Evolutionary conservation across 2,329 filamentous ascomycete genomes (phyloP).

Genomic region (Neonectria magnoliae): DNA sequence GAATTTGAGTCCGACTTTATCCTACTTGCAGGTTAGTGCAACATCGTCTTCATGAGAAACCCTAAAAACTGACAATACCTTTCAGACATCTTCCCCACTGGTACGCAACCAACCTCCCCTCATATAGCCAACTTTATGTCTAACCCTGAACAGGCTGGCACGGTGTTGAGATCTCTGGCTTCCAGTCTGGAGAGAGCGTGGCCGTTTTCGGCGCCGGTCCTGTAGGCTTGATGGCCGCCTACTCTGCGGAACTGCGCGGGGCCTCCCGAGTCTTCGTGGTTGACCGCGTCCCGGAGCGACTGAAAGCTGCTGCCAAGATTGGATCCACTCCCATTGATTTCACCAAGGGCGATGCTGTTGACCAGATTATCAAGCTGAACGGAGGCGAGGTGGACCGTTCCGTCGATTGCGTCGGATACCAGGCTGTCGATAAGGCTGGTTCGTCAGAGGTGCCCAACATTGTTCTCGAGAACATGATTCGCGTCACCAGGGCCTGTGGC

Average conservation of each 20-base stretch:
- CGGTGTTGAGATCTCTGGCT: slow-evolving; percentile 66
- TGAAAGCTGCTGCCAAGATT: slow-evolving; percentile 69
- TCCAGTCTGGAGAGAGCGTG: slow-evolving; percentile 68
- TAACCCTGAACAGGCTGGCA: slow-evolving; percentile 58
- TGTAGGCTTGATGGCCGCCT: slow-evolving; percentile 73
- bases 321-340: slow-evolving; percentile 71
- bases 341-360: slow-evolving; percentile 65
- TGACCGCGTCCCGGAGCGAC: slow-evolving; percentile 68
- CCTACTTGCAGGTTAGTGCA: slow-evolving; percentile 50
- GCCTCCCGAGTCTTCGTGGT: slow-evolving; percentile 71
- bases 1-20: slow-evolving; percentile 71
- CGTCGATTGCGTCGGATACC: slow-evolving; percentile 74
- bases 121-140: neutral
- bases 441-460: slow-evolving; percentile 70
- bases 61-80: neutral
- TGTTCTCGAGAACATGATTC: slow-evolving; percentile 71
- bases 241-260: slow-evolving; percentile 68
- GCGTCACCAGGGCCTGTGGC: slow-evolving; percentile 68
- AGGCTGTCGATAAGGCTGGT: slow-evolving; percentile 65
- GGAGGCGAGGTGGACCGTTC: slow-evolving; percentile 70
- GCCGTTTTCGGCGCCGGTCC: slow-evolving; percentile 73
- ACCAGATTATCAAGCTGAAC: slow-evolving; percentile 68
- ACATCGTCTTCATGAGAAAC: slow-evolving; percentile 44
- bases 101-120: slow-evolving; percentile 20
- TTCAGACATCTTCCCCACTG: slow-evolving; percentile 48